These are phyloP conservation scores for Olyra latifolia DNA, from an alignment of 176 grass and related monocot genomes.

Conservation along the genomic window DNA sequence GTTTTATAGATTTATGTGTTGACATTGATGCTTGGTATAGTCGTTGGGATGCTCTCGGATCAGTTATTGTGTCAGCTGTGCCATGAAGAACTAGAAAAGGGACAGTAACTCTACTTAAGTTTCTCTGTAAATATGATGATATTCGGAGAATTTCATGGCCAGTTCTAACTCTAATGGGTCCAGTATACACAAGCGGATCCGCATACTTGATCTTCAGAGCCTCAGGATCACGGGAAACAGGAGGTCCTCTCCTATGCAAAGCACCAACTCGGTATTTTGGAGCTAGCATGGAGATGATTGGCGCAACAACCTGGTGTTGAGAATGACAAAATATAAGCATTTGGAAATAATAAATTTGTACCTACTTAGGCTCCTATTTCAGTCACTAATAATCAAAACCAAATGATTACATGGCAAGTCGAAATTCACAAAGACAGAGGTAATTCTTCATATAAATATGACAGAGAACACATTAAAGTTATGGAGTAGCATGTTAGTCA, in stretches of 20 bases:
- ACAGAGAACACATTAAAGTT: not conserved
- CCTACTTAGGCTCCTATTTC: not conserved
- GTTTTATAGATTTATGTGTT: constrained; percentile 58
- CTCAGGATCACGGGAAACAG: constrained; percentile 78
- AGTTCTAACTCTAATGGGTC: constrained; percentile 80
- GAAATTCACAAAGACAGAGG: not conserved
- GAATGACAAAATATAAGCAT: constrained; percentile 29
- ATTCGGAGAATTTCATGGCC: constrained; percentile 72
- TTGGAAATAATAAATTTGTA: not conserved
- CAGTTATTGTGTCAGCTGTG: constrained; percentile 64
- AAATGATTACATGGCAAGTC: not conserved
- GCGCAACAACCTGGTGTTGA: constrained; percentile 65
- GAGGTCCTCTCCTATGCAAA: constrained; percentile 57
- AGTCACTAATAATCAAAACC: not conserved
- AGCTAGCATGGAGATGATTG: constrained; percentile 63
- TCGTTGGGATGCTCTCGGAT: constrained; percentile 48
- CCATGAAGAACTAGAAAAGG: constrained; percentile 80
- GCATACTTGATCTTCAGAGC: constrained; percentile 68
- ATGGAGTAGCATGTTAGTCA: constrained; percentile 6
- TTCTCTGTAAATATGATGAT: constrained; percentile 65
- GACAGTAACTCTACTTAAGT: constrained; percentile 57
- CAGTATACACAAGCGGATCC: constrained; percentile 82
- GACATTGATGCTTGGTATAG: constrained; percentile 60
- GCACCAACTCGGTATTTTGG: constrained; percentile 68
- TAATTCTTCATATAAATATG: constrained; percentile 24